Base-by-base conservation (phyloP, 805 yeast genomes). In the Maudiozyma bulderi region DNA sequence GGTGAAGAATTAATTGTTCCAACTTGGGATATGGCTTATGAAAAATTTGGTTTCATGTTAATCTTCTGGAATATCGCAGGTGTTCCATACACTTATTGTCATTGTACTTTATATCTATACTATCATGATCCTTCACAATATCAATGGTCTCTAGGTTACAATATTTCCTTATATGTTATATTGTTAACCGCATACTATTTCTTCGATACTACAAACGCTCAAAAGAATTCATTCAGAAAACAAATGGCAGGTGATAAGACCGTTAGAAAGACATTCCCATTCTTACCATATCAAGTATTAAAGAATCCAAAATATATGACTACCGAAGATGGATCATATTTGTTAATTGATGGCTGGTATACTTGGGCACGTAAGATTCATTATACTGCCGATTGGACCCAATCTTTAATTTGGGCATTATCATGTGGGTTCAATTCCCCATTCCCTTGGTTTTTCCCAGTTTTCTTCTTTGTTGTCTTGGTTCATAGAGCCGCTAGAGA, bases 1-100 rank as follows among this genome's bases (percentile, higher is more conserved):
- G 99, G 98, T 58, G 99, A 93, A 71, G 98, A 93, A 67, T 74
- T 91, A 59, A 93, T 93, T 65, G 95, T 90, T 54, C 96, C 98
- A 58, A 86, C 96, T 15, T 93, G 99, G 98, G 99, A 93, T 68
- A 91, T 93, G 97, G 96, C 95, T 33, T 93, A 93, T 69, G 99
- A 93, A 69, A 93, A 93, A 71, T 93, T 93, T 61, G 99, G 99
- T n/a, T 93, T 93, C 75, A 90, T 93, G 98, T 78, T 93, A 56
- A 81, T 90, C 59, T 93, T 93, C 76, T 93, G 99, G 99, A 93
- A 93, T 73, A 88, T 93, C 66, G 96, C 97, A 33, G 99, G 99
- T 60, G 99, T 93, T 40, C 99, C 99, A 45, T 93, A 82, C 80
- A 91, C 98, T 41, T 93, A 93, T 73, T 88, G 97, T 69, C 96